Evolutionary conservation across 1,284 basidiomycete species (phyloP), one percentile per base, ranked within the genome.

Genomic region (Tetrapyrgos nigripes): DNA sequence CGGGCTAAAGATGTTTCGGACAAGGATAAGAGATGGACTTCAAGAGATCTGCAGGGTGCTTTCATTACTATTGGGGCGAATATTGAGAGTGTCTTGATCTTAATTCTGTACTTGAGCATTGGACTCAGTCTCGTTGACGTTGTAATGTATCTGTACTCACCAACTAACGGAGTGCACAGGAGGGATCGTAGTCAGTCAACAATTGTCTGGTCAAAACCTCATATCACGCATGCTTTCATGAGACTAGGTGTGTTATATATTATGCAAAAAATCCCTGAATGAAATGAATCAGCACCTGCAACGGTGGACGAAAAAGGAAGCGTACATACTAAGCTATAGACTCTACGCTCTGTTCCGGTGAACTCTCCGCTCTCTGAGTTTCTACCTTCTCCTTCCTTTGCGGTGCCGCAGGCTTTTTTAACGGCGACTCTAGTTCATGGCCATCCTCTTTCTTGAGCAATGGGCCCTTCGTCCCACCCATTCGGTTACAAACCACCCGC

Each of bases 401-500:
- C 19, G 37, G 5, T 9, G 37, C 5, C 17, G 17, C 19, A 4
- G 37, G 37, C 37, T 40, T 40, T 40, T 40, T 40, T 5, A 40
- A 40, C 37, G 37, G 37, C 37, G 37, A 40, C 37, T 40, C 19
- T 4, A 40, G 6, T 17, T 40, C 37, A 17, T 11, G 37, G 13
- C 19, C 37, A 17, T 40, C 37, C 17, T 40, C 8, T 37, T 50
- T 31, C 17, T 29, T 50, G 24, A 55, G 8, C 14, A 57, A 31
- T 13, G 44, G 56, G 10, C 72, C 72, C 3, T 71, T 53, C n/a
- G 63, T 50, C 17, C 84, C 85, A 31, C 84, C 85, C 75, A 86
- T 80, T 37, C 74, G 71, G 59, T 79, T 68, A 58, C 76, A 80
- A 17, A 79, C 74, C 48, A 72, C 71, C 54, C 71, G 58, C 6